Base-by-base conservation (phyloP, 2,329 filamentous ascomycete species). In the Remersonia thermophila region DNA sequence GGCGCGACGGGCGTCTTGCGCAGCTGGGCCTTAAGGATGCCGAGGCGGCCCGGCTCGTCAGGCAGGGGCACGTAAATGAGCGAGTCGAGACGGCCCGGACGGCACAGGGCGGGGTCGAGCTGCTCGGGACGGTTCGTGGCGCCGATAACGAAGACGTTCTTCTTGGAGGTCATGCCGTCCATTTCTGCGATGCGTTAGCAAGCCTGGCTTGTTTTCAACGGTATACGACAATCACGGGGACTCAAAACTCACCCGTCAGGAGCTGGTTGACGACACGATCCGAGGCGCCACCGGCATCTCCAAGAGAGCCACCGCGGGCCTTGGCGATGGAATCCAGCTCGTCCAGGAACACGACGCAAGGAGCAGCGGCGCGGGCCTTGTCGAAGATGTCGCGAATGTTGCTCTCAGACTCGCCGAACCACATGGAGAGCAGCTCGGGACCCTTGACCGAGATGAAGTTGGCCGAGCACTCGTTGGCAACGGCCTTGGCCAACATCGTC, bases 391-490 rank as follows among this genome's bases (percentile, higher is more conserved):
- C 91, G 58, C 91, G 84, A 48, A 98, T 96, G 67, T 98, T 98
- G 77, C 85, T 94, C 68, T 98, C 93, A 37, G 91, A 98, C 69
- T 98, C 91, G 79, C 91, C 91, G 57, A 98, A 98, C 91, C 91
- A 98, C 91, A 98, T 98, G 62, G 86, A 95, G 53, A 98, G 77
- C 54, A 98, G 73, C 62, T 98, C 91, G 39, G 91, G 93, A 43
- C 91, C 91, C 77, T 98, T 98, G 63, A 98, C 81, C 28, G 91
- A 98, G 59, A 98, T 96, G 69, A 98, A 98, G 71, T 98, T 98
- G 73, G 91, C 91, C 43, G 91, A 83, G 58, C 87, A 96, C 70
- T 98, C 91, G 66, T 96, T 98, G 66, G 91, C 91, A 49, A 98
- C 91, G 52, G 91, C 91, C 76, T 98, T 98, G 59, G 91, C 91